Conservation (phyloP, 139 green algal species). For the Chlorella sp. region DNA sequence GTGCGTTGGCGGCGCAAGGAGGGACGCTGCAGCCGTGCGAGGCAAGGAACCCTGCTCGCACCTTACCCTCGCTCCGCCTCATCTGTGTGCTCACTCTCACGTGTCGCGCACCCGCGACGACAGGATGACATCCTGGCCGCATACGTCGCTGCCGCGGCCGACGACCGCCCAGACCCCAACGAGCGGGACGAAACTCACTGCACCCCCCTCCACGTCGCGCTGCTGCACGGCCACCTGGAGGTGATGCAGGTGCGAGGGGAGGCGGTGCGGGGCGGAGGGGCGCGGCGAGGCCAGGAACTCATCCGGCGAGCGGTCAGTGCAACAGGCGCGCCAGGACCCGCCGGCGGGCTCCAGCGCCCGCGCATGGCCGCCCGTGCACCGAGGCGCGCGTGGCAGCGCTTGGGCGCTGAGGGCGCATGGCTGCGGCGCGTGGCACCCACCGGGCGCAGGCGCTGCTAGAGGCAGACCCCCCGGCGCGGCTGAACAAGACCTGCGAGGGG, state of each 20-base stretch:
- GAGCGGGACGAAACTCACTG: constrained; percentile 56
- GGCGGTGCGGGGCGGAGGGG: neutral
- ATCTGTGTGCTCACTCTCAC: neutral
- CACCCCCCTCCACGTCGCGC: constrained; percentile 82
- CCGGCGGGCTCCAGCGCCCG: neutral
- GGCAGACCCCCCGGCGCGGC: constrained; percentile 25
- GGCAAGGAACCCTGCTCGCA: neutral
- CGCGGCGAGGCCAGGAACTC: neutral
- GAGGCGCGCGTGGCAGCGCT: no score
- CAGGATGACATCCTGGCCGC: constrained; percentile 1
- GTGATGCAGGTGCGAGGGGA: neutral
- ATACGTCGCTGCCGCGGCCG: neutral
- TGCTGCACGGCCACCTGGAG: constrained; percentile 61
- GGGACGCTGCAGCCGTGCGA: neutral
- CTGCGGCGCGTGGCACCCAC: constrained; percentile 53
- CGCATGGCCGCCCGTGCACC: neutral
- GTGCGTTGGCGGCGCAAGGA: neutral
- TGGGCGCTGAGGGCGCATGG: no score
- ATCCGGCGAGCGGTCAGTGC: neutral
- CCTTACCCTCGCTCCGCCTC: neutral
- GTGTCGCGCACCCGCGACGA: neutral
- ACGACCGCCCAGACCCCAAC: constrained; percentile 35
- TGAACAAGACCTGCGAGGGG: constrained; percentile 59
- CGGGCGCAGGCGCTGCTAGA: constrained; percentile 58
- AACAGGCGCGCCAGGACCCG: neutral